Evolutionary conservation across 2,329 filamentous ascomycete genomes (phyloP).

Genomic region (Talaromyces amestolkiae): DNA sequence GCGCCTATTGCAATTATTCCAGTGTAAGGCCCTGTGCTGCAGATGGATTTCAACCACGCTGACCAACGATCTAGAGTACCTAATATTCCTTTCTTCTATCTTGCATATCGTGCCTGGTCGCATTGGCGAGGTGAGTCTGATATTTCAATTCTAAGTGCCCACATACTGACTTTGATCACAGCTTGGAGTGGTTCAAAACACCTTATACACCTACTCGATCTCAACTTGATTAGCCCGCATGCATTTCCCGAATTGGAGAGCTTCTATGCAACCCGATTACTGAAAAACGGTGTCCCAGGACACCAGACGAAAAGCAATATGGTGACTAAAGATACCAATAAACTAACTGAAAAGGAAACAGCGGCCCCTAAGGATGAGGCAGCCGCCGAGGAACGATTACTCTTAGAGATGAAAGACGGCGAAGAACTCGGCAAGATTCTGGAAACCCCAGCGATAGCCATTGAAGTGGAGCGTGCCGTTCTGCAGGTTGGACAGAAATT

Average conservation of each 20-base stretch:
- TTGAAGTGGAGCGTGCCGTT: slow-evolving; percentile 72
- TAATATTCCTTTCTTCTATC: slow-evolving; percentile 95
- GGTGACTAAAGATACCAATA: not conserved
- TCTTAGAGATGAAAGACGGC: slow-evolving; percentile 49
- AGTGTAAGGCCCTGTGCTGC: slow-evolving; percentile 55
- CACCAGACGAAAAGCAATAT: not conserved
- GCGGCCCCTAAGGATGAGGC: slow-evolving; percentile 25
- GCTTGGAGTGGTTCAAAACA: slow-evolving; percentile 82
- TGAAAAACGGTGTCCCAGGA: slow-evolving; percentile 12
- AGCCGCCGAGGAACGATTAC: slow-evolving; percentile 47
- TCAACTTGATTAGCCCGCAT: slow-evolving; percentile 64
- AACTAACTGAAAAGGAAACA: not conserved
- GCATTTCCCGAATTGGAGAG: slow-evolving; percentile 70
- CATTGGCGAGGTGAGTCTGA: slow-evolving; percentile 67
- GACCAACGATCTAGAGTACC: slow-evolving; percentile 59
- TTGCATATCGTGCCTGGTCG: slow-evolving; percentile 84
- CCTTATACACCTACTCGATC: slow-evolving; percentile 73
- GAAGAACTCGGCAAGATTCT: slow-evolving; percentile 60
- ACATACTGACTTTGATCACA: slow-evolving; percentile 26
- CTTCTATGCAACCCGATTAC: slow-evolving; percentile 60
- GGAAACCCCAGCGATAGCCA: slow-evolving; percentile 65
- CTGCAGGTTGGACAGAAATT: slow-evolving; percentile 62
- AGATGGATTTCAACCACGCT: not conserved
- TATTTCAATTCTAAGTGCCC: not conserved
- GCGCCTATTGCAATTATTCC: slow-evolving; percentile 81